Conservation (phyloP, 768 basidiomycete species). For the Daedalea quercina region DNA sequence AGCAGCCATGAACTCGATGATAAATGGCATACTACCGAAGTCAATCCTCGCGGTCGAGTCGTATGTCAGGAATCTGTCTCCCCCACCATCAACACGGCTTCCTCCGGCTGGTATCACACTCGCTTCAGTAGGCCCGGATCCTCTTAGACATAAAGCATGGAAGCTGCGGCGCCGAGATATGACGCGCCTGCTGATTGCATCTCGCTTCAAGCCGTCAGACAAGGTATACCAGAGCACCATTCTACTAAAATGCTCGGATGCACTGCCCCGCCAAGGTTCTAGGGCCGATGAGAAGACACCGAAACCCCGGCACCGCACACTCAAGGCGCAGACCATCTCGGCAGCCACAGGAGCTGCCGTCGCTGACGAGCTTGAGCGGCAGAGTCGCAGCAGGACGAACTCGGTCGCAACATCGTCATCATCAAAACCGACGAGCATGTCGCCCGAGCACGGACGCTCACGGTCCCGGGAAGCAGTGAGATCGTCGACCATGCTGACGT, state of each 20-base stretch:
- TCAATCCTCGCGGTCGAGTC: constrained; percentile 69
- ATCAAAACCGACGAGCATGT: not conserved
- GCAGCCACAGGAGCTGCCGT: not conserved
- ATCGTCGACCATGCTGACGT: constrained; percentile 49
- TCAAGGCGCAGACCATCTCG: constrained; percentile 13
- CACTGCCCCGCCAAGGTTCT: constrained; percentile 11
- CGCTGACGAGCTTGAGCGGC: not conserved
- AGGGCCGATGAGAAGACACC: constrained; percentile 31
- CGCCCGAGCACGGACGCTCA: constrained; percentile 20
- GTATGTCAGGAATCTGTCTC: constrained; percentile 58
- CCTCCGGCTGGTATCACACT: constrained; percentile 62
- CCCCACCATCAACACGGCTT: constrained; percentile 60
- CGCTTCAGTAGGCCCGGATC: constrained; percentile 44
- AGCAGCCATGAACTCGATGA: constrained; percentile 75
- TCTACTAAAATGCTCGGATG: constrained; percentile 32
- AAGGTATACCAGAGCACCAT: constrained; percentile 46
- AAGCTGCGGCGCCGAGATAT: constrained; percentile 55
- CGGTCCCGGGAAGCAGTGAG: constrained; percentile 28
- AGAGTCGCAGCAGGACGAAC: not conserved
- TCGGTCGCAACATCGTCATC: not conserved
- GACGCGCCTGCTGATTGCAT: constrained; percentile 46
- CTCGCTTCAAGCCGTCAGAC: constrained; percentile 44
- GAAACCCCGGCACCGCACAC: constrained; percentile 32
- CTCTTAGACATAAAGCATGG: constrained; percentile 45
- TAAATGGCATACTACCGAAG: constrained; percentile 72